These are phyloP conservation scores for Coemansia sp. DNA, from an alignment of 371 early-diverging fungal species.

Conservation along the genomic window DNA sequence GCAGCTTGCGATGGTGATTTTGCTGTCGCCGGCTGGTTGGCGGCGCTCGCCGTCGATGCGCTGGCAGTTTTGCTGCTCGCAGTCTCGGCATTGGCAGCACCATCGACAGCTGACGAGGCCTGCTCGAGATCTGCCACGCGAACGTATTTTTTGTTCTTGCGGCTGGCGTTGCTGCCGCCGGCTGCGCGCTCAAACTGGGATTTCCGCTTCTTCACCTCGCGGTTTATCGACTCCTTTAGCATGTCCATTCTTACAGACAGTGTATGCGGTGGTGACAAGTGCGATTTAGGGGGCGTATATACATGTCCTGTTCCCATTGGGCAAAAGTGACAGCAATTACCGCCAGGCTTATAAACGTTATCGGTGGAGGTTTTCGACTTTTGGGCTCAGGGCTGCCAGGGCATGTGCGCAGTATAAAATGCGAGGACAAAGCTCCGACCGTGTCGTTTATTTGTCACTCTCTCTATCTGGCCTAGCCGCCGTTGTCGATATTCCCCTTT, in stretches of 20 bases:
- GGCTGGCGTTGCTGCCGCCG: conserved; percentile 58
- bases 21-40: not conserved
- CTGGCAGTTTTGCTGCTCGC: not conserved
- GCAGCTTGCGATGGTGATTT: not conserved
- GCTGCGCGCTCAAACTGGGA: conserved; percentile 53
- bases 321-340: not conserved
- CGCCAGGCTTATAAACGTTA: not conserved
- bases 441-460: too few species aligned
- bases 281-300: not conserved
- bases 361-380: not conserved
- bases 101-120: conserved; percentile 2
- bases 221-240: conserved; percentile 59
- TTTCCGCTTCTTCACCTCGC: conserved; percentile 70
- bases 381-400: not conserved
- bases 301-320: not conserved
- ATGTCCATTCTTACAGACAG: conserved; percentile 59
- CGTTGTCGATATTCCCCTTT: not conserved
- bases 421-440: not conserved
- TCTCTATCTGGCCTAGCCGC: not conserved
- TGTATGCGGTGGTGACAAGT: not conserved
- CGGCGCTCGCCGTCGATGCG: not conserved
- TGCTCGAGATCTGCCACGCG: conserved; percentile 42
- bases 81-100: too few species aligned
- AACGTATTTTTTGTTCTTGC: conserved; percentile 57
- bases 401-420: not conserved